A percentile compares a stretch with the other conserved stretches of the same genome.
Evolutionary conservation across 164 flowering plant species (phyloP).

Genomic region (Protea cynaroides): DNA sequence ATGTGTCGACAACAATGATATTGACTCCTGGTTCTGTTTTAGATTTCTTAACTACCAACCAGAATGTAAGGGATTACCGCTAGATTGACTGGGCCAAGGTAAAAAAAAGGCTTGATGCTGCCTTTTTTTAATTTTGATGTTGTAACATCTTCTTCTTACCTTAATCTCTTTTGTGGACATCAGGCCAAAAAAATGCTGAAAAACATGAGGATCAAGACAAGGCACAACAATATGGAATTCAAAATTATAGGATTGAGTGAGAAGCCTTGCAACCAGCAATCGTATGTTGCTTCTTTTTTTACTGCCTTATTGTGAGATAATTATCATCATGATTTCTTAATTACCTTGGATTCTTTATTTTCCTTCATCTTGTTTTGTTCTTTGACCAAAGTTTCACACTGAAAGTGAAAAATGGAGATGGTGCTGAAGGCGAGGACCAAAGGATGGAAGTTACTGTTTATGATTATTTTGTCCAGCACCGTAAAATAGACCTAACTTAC

Average conservation of each 20-base stretch:
- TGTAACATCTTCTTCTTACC: not conserved
- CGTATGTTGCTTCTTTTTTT: conserved; percentile 26
- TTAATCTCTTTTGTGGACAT: conserved; percentile 4
- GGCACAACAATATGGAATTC: conserved; percentile 49
- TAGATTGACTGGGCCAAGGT: conserved; percentile 66
- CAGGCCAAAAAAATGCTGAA: conserved; percentile 71
- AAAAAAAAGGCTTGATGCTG: not conserved
- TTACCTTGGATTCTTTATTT: not conserved
- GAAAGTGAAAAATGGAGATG: conserved; percentile 38
- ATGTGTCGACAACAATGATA: conserved; percentile 45
- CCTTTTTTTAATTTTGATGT: not conserved
- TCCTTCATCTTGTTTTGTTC: not conserved
- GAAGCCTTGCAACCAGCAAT: conserved; percentile 52
- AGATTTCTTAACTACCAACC: conserved; percentile 55
- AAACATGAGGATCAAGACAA: conserved; percentile 53
- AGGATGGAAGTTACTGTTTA: conserved; percentile 51
- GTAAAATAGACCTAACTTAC: conserved; percentile 33
- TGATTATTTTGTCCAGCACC: conserved; percentile 52
- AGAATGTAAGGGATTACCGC: conserved; percentile 42
- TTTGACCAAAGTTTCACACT: conserved; percentile 44
- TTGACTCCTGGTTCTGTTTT: conserved; percentile 61
- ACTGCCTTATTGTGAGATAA: not conserved
- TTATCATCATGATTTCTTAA: not conserved
- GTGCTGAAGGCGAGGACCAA: conserved; percentile 27
- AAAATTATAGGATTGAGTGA: conserved; percentile 69